Base-by-base conservation (phyloP, 768 basidiomycete species). In the Naematelia encephala region DNA sequence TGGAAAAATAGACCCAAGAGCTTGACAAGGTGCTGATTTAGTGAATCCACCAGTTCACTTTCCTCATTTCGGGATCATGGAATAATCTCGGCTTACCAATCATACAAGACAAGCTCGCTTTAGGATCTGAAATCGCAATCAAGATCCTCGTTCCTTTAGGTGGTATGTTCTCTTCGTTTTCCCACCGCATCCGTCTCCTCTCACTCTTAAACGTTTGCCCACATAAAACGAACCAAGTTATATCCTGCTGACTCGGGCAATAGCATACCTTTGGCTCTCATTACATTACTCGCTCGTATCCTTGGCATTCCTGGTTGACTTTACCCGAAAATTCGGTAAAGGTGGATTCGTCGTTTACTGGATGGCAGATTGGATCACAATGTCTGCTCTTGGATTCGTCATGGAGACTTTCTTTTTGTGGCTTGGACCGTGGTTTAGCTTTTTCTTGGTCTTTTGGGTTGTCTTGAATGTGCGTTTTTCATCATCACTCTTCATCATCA, bases 331-430 rank as follows among this genome's bases (percentile, higher is more conserved):
- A 47, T 74, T 63, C 47, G 72, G 73, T 1, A 50, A 68, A 23
- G 68, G 67, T 30, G 76, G 76, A 22, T 78, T 77, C 59, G 64
- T 70, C 25, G 34, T 77, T 12, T 78, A 74, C 60, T 78, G 77
- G 77, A 57, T 69, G 64, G 59, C 54, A 16, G 68, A 72, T 46
- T 76, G 62, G 52, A 57, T 69, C 26, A 68, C 69, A 10, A 67
- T 67, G 62, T 52, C 62, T 19, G 70, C 65, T 0, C 50, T 74
- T 19, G 75, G 75, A 1, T 63, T 71, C 30, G 68, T 74, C 1
- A 74, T 76, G 75, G 73, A 76, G 60, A 63, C 70, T 12, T 54
- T 70, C 42, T 67, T 76, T 11, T 49, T 72, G 2, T 53, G 74
- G 54, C 51, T 73, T 16, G 77, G 77, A 4, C 63, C 67, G 1